A percentile compares a stretch with the other conserved stretches of the same genome.
phyloP scores from a whole-genome alignment of 163 green algal species.

The Scenedesmus sp. region DNA sequence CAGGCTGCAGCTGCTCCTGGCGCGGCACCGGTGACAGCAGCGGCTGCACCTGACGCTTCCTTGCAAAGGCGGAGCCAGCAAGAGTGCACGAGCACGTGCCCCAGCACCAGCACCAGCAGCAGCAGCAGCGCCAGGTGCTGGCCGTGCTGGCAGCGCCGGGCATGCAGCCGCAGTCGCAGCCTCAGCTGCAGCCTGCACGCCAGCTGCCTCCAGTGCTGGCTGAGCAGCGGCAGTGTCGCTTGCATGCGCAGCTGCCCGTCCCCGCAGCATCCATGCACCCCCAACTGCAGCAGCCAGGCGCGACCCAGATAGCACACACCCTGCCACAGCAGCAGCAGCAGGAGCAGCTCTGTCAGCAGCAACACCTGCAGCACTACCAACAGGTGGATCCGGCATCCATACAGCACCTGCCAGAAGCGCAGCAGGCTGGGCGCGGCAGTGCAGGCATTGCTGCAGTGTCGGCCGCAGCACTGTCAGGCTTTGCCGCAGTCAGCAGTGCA shows the following conservation, averaged over 20 bases:
- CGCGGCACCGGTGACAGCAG: background rate
- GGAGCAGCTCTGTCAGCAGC: constrained; percentile 6
- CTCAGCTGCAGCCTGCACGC: background rate
- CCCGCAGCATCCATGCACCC: background rate
- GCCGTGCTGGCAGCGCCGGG: background rate
- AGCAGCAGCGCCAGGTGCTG: background rate
- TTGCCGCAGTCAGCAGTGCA: background rate
- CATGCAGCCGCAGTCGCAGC: background rate
- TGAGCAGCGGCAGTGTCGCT: background rate
- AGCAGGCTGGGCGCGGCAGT: background rate
- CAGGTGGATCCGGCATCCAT: background rate
- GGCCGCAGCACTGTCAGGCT: background rate
- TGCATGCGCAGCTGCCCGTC: background rate
- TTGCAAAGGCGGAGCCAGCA: background rate
- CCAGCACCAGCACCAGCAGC: background rate
- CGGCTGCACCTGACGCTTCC: background rate
- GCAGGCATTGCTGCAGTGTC: background rate
- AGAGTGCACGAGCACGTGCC: background rate
- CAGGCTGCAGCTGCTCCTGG: background rate
- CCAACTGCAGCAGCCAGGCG: background rate
- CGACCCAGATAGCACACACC: background rate
- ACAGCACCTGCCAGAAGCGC: background rate
- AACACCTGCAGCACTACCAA: background rate
- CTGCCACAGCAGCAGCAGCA: background rate
- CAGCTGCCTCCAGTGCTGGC: background rate